These are phyloP conservation scores for Leishmania gerbilli DNA, from an alignment of 208 protist species.

Conservation along the genomic window DNA sequence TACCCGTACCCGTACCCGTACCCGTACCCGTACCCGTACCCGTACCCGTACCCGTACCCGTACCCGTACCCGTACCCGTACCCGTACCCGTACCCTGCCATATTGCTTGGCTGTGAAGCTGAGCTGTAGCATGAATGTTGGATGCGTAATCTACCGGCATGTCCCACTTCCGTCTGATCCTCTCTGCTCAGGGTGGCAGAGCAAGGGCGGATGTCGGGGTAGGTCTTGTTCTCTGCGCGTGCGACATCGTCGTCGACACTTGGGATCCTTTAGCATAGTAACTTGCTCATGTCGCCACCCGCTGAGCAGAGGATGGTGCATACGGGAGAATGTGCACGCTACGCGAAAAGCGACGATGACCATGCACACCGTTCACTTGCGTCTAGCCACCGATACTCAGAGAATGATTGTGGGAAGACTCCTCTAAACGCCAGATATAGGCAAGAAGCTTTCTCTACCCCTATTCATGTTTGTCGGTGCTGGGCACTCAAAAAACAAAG, in stretches of 20 bases:
- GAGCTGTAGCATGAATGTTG: too few species aligned
- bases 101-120: too few species aligned
- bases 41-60: too few species aligned
- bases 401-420: neutral
- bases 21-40: too few species aligned
- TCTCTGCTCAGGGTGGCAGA: too few species aligned
- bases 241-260: neutral
- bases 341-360: neutral
- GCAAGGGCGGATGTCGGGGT: too few species aligned
- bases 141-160: too few species aligned
- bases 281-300: too few species aligned
- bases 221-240: too few species aligned
- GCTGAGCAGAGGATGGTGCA: neutral
- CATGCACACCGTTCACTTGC: neutral
- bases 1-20: too few species aligned
- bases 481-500: neutral
- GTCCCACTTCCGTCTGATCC: too few species aligned
- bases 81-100: accelerated
- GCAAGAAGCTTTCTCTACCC: neutral
- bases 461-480: neutral
- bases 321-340: neutral
- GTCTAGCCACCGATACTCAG: neutral
- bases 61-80: too few species aligned
- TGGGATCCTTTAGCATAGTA: neutral
- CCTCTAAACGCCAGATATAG: neutral